These are phyloP conservation scores for Aphanomyces astaci DNA, from an alignment of 352 stramenopile species.

Conservation along the genomic window DNA sequence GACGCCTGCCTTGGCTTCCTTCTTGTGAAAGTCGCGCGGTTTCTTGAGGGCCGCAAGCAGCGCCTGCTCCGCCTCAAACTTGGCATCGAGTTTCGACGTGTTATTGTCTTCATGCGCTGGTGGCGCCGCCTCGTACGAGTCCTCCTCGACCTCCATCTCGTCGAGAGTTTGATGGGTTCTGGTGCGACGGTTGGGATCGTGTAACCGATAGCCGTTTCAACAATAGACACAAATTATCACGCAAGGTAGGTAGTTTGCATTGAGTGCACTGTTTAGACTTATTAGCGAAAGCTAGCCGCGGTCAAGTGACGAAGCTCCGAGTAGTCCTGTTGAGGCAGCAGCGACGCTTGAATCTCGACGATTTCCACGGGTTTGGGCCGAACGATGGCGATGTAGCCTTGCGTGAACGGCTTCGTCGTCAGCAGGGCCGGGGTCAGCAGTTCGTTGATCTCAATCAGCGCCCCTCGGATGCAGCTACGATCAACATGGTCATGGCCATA, in stretches of 20 bases:
- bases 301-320: constrained; percentile 39
- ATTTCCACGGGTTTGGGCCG: constrained; percentile 74
- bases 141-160: background rate
- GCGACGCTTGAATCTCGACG: constrained; percentile 69
- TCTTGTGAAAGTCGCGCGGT: constrained; percentile 15
- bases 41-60: constrained; percentile 19
- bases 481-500: too few species aligned
- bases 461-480: constrained; percentile 77
- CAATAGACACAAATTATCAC: too few species aligned
- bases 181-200: background rate
- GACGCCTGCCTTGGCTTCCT: background rate
- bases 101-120: too few species aligned
- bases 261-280: background rate
- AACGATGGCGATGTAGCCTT: constrained; percentile 74
- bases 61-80: constrained; percentile 18
- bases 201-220: background rate
- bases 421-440: constrained; percentile 52
- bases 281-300: constrained; percentile 9
- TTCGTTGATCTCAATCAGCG: constrained; percentile 75
- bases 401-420: constrained; percentile 53
- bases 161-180: background rate
- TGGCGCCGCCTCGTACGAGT: background rate
- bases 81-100: constrained; percentile 21
- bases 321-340: constrained; percentile 74
- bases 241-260: too few species aligned